Evolutionary conservation across 805 yeast genomes (phyloP).

Genomic region (Hemisphaericaspora nanyangensis): DNA sequence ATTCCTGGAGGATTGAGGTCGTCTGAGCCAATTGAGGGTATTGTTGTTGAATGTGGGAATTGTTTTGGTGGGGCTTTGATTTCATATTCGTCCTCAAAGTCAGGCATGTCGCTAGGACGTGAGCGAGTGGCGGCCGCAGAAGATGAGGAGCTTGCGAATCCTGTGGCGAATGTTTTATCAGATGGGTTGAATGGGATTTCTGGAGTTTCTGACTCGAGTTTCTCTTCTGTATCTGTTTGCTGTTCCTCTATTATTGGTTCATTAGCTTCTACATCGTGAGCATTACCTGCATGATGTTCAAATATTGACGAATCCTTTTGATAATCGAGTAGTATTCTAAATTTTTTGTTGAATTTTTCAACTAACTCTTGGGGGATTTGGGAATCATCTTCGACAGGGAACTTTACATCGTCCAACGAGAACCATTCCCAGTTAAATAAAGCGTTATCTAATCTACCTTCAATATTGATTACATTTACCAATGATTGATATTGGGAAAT

Average conservation of each 20-base stretch:
- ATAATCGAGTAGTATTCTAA: slow-evolving; percentile 7
- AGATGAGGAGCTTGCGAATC: not conserved
- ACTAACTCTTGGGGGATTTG: slow-evolving; percentile 18
- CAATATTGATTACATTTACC: slow-evolving; percentile 7
- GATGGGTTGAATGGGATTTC: slow-evolving; percentile 3
- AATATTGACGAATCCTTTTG: slow-evolving; percentile 7
- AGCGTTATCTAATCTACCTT: slow-evolving; percentile 16
- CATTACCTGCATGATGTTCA: not conserved
- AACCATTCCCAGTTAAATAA: slow-evolving; percentile 21
- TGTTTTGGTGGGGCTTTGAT: slow-evolving; percentile 11
- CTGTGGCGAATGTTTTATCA: not conserved
- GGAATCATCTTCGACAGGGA: slow-evolving; percentile 22
- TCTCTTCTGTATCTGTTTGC: slow-evolving; percentile 3
- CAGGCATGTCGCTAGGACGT: slow-evolving; percentile 43
- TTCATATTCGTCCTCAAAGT: slow-evolving; percentile 52
- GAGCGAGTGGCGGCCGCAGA: not conserved
- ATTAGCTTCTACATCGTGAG: not conserved
- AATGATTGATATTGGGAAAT: slow-evolving; percentile 7
- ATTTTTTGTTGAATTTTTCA: slow-evolving; percentile 15
- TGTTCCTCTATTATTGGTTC: slow-evolving; percentile 7
- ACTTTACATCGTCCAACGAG: slow-evolving; percentile 12
- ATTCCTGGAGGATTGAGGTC: slow-evolving; percentile 50
- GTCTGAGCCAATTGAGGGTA: slow-evolving; percentile 42
- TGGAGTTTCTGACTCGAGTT: slow-evolving; percentile 4
- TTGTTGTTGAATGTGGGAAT: not conserved